A percentile compares a stretch with the other conserved stretches of the same genome.
These are phyloP conservation scores for Ehretia macrophylla DNA, from an alignment of 257 asterid species.

Conservation along the genomic window DNA sequence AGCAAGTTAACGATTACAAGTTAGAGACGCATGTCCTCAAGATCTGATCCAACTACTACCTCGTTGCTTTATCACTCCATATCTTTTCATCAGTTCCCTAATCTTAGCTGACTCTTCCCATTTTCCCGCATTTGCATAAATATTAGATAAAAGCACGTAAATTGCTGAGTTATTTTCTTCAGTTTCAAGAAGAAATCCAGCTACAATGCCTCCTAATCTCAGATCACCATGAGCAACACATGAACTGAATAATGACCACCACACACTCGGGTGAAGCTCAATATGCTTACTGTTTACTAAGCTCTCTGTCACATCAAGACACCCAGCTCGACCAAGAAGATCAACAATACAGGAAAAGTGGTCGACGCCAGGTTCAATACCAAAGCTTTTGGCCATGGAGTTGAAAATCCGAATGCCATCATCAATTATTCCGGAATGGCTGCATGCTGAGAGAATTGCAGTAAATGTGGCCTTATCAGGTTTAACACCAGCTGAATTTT, in stretches of 20 bases:
- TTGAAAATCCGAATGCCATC: constrained; percentile 58
- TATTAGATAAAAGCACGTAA: constrained; percentile 66
- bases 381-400: constrained; percentile 41
- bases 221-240: constrained; percentile 63
- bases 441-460: constrained; percentile 83
- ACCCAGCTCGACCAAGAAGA: constrained; percentile 71
- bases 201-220: constrained; percentile 57
- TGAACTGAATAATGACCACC: constrained; percentile 79
- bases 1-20: no score
- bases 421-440: constrained; percentile 68
- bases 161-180: constrained; percentile 54
- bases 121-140: constrained; percentile 70
- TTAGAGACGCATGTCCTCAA: constrained; percentile 14
- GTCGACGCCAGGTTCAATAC: constrained; percentile 49
- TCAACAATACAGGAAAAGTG: constrained; percentile 77
- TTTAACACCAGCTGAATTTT: constrained; percentile 17
- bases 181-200: constrained; percentile 46
- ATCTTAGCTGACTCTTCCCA: constrained; percentile 76
- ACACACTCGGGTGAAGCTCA: constrained; percentile 47
- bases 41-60: constrained; percentile 71
- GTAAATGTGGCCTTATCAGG: constrained; percentile 84
- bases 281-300: constrained; percentile 32
- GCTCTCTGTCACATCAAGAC: constrained; percentile 60
- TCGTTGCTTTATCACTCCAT: constrained; percentile 59
- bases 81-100: constrained; percentile 58